phyloP scores from a whole-genome alignment of 1,284 basidiomycete species.

The Schizophyllum amplum region DNA sequence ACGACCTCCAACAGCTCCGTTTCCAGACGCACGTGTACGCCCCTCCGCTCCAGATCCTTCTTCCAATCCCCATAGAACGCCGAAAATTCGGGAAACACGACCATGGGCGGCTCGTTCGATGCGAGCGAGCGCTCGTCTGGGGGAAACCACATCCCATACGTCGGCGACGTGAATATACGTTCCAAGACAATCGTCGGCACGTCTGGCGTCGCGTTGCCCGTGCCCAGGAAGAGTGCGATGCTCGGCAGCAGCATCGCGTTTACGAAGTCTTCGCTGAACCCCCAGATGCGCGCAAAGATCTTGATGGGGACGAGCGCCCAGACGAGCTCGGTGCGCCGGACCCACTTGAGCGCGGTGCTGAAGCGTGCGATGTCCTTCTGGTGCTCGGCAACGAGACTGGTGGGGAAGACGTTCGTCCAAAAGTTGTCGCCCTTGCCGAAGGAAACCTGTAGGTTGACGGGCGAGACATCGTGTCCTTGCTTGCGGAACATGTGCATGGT shows the following conservation, averaged over 20 bases:
- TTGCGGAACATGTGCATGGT: constrained; percentile 50
- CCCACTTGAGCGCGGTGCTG: background rate
- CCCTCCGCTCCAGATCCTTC: background rate
- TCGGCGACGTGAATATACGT: constrained; percentile 50
- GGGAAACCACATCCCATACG: constrained; percentile 28
- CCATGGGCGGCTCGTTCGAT: constrained; percentile 17
- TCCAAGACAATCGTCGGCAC: constrained; percentile 50
- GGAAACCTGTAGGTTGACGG: constrained; percentile 56
- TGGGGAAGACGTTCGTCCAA: constrained; percentile 63
- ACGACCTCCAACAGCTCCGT: background rate
- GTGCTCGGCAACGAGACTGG: constrained; percentile 37
- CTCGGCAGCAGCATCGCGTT: constrained; percentile 51
- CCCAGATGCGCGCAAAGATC: constrained; percentile 38
- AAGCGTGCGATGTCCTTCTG: background rate
- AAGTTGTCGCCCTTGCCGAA: constrained; percentile 55
- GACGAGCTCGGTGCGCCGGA: background rate
- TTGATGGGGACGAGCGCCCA: constrained; percentile 27
- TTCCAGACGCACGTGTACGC: background rate
- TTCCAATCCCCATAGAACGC: background rate
- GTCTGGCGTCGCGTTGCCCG: constrained; percentile 55
- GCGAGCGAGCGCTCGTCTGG: constrained; percentile 25
- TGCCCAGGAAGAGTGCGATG: constrained; percentile 51
- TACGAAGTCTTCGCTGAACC: constrained; percentile 33
- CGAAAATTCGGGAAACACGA: background rate
- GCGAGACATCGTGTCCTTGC: constrained; percentile 41